Base-by-base conservation (phyloP, 768 basidiomycete genomes). In the Suillus alpinus region DNA sequence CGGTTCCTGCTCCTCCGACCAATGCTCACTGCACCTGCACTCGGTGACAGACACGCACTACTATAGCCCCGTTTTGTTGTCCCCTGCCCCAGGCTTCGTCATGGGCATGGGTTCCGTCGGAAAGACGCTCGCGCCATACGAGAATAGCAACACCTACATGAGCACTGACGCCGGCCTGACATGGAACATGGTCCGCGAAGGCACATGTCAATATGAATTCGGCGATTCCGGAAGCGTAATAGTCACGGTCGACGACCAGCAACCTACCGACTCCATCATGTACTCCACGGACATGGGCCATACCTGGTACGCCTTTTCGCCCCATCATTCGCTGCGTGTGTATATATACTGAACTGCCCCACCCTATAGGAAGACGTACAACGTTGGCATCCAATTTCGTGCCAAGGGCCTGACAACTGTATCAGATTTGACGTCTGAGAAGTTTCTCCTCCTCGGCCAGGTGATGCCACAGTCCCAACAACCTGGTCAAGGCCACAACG, bases 101-200 rank as follows among this genome's bases (percentile, higher is more conserved):
- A 96, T 99, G 92, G 95, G 92, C n/a, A 94, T 98, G 2, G 97
- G 97, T 7, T 91, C 86, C 0, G 82, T 97, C 36, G 95, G 95
- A 2, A 75, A 80, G 23, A 72, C 76, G 12, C 77, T 98, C 7
- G 71, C 78, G 16, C 76, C 85, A 1, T 98, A 98, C 67, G 86
- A 90, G 46, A 88, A 97, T 40, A 88, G 91, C 68, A 94, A 97
- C 67, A 98, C 95, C 0, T 99, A 97, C 80, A 72, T 98, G 61
- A 95, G 93, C 66, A 89, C 82, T 0, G 94, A 99, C 68, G 95
- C 88, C 0, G 97, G 97, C 1, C 66, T 94, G 14, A 84, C 84
- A 4, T 99, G 97, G 96, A 76, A 67, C 23, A 93, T 93, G 89
- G 80, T 88, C 9, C 78, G 78, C 49, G 76, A 74, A 57, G 86